Evolutionary conservation across 129 eudicot genomes (phyloP).

Genomic region (Tagetes patula): DNA sequence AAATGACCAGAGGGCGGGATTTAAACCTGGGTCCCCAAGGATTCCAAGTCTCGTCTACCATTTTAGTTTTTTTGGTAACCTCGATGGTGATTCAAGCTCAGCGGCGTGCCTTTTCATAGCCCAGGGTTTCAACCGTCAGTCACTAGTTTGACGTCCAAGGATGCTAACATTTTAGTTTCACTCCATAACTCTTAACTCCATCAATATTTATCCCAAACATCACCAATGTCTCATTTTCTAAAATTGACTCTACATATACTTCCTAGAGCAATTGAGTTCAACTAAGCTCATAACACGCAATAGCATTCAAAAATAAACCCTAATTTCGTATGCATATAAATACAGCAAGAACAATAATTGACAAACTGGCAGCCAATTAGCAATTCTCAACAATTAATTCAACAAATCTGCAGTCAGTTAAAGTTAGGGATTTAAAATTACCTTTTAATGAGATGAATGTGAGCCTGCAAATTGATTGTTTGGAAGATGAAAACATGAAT

Average conservation of each 20-base stretch:
- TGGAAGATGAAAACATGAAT: constrained; percentile 15
- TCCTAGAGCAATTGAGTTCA: not conserved
- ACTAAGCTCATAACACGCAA: constrained; percentile 8
- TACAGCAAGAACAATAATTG: not conserved
- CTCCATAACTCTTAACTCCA: no score
- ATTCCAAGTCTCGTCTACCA: no score
- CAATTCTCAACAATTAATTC: constrained; percentile 7
- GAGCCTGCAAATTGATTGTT: constrained; percentile 4
- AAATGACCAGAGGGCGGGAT: no score
- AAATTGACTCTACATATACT: not conserved
- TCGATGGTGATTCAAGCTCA: no score
- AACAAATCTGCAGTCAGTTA: constrained; percentile 1
- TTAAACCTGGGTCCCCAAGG: no score
- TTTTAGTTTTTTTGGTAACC: no score
- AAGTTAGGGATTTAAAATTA: constrained; percentile 8
- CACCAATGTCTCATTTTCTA: no score
- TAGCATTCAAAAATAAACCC: constrained; percentile 20
- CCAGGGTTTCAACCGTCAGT: no score
- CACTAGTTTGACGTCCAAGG: no score
- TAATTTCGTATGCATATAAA: constrained; percentile 13
- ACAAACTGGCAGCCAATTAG: not conserved
- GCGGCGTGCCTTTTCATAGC: no score
- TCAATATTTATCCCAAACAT: no score
- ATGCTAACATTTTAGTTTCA: no score
- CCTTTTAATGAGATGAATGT: constrained; percentile 11